A percentile compares a stretch with the other conserved stretches of the same genome.
Evolutionary conservation across 768 basidiomycete genomes (phyloP).

Genomic region (Lactifluus echinatus): DNA sequence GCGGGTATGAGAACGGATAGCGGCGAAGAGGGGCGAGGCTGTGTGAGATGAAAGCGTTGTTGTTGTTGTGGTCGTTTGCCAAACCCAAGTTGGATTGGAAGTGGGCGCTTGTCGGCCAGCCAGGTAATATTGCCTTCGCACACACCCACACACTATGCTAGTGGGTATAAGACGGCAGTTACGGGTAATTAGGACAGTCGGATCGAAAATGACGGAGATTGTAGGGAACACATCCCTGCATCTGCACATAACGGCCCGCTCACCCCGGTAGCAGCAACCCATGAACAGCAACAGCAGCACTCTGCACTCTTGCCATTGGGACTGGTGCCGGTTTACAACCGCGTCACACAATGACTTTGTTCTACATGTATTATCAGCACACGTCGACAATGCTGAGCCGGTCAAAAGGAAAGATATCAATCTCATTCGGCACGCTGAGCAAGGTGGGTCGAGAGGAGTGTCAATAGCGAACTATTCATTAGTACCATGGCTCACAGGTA

Average conservation of each 20-base stretch:
- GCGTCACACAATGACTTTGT: conserved; percentile 3
- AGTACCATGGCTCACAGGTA: not conserved
- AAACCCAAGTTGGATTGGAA: not conserved
- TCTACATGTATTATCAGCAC: conserved; percentile 7
- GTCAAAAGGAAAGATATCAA: conserved; percentile 9
- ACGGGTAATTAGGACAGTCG: too few relatives aligned
- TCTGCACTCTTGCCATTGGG: conserved; percentile 17
- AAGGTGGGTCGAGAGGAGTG: not conserved
- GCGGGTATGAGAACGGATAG: not conserved
- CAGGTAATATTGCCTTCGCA: not conserved
- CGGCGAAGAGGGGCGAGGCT: not conserved
- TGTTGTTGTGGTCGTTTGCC: not conserved
- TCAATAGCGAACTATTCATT: too few relatives aligned
- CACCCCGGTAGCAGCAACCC: not conserved
- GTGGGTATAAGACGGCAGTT: too few relatives aligned
- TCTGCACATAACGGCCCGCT: too few relatives aligned
- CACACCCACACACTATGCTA: not conserved
- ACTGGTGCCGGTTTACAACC: conserved; percentile 16
- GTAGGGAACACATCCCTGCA: too few relatives aligned
- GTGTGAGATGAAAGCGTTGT: not conserved
- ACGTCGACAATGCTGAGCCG: conserved; percentile 13
- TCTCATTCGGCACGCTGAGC: conserved; percentile 12
- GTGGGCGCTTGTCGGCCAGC: not conserved
- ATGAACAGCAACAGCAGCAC: not conserved
- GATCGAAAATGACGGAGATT: too few relatives aligned